These are phyloP conservation scores for Juncus effusus DNA, from an alignment of 176 grass and related monocot species.

Conservation along the genomic window DNA sequence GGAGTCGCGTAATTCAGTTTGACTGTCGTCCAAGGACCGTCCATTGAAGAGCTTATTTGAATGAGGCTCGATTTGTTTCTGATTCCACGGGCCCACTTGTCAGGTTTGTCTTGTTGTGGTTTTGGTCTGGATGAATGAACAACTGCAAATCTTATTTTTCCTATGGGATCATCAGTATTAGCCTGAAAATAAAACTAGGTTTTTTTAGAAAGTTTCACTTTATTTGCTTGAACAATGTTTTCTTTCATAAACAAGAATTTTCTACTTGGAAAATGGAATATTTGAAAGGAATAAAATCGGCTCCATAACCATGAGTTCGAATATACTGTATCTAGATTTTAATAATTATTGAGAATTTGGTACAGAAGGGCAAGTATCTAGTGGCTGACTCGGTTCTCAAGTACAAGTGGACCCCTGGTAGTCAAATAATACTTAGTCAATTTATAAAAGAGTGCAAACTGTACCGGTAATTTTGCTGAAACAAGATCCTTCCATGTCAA, in stretches of 20 bases:
- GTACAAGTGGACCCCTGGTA: too few species aligned
- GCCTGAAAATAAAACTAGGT: conserved; percentile 27
- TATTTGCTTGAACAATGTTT: conserved; percentile 1
- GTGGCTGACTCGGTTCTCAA: too few species aligned
- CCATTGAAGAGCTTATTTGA: conserved; percentile 87
- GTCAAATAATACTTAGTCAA: neutral
- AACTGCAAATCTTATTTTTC: conserved; percentile 76
- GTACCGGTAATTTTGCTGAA: conserved; percentile 50
- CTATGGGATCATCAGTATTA: conserved; percentile 46
- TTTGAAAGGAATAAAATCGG: too few species aligned
- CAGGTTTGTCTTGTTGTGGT: conserved; percentile 30
- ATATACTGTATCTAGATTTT: too few species aligned
- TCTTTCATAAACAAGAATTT: conserved; percentile 2
- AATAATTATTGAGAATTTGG: too few species aligned
- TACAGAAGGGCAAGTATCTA: too few species aligned
- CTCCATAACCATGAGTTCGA: too few species aligned
- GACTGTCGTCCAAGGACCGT: conserved; percentile 95
- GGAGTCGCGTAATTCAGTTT: conserved; percentile 91
- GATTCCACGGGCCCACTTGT: conserved; percentile 16
- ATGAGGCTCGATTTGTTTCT: conserved; percentile 63
- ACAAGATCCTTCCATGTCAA: conserved; percentile 70
- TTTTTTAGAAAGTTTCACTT: neutral
- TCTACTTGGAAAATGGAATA: neutral
- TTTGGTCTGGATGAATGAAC: conserved; percentile 58
- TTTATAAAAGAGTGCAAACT: conserved; percentile 23